These are phyloP conservation scores for Dryadomyces quercivorus DNA, from an alignment of 2,329 filamentous ascomycete genomes.

Conservation along the genomic window DNA sequence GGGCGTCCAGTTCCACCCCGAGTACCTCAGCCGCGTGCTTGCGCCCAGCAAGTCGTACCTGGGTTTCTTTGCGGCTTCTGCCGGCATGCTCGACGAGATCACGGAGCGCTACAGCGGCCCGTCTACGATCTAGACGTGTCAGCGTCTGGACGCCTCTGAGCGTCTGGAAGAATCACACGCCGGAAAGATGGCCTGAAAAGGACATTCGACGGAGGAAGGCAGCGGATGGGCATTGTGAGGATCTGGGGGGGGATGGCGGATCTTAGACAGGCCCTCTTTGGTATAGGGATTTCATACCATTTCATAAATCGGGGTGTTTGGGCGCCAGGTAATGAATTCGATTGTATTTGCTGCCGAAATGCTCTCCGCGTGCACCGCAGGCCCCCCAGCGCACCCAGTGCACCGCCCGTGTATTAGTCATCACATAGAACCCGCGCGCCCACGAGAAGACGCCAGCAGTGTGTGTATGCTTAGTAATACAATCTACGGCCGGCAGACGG, in stretches of 20 bases:
- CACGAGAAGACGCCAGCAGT: background rate
- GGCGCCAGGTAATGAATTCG: background rate
- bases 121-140: background rate
- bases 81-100: slow-evolving; percentile 47
- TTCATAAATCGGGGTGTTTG: background rate
- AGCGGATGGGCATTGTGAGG: too few relatives aligned
- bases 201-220: too few relatives aligned
- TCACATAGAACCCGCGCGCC: background rate
- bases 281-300: background rate
- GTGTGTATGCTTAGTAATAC: background rate
- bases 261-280: background rate
- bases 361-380: background rate
- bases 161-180: too few relatives aligned
- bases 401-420: background rate
- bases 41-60: slow-evolving; percentile 65
- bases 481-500: background rate
- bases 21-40: slow-evolving; percentile 68
- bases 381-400: too few relatives aligned
- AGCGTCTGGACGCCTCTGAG: too few relatives aligned
- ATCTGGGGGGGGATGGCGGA: too few relatives aligned
- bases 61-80: slow-evolving; percentile 70
- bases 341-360: background rate
- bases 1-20: slow-evolving; percentile 76
- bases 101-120: slow-evolving; percentile 16
- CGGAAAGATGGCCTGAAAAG: too few relatives aligned